Base-by-base conservation (phyloP, 495 filamentous ascomycete species). In the Thozetella sp. region DNA sequence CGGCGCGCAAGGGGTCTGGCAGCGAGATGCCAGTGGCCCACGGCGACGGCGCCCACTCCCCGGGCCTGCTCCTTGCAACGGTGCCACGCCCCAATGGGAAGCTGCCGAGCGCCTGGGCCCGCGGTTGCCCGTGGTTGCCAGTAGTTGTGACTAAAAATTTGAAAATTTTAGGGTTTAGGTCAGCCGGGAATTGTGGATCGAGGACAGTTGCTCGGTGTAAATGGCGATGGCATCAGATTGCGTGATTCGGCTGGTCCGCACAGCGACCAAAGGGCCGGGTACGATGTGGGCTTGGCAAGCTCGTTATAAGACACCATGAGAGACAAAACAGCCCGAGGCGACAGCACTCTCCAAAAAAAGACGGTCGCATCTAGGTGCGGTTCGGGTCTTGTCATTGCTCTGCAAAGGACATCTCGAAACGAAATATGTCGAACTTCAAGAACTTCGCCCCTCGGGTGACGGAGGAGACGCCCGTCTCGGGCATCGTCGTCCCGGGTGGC, bases 371-470 rank as follows among this genome's bases (percentile, higher is more conserved):
- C n/a, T n/a, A n/a, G n/a, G n/a, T n/a, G n/a, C n/a, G n/a, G n/a
- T n/a, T n/a, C n/a, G n/a, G n/a, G n/a, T n/a, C n/a, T n/a, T n/a
- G n/a, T n/a, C n/a, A n/a, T n/a, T n/a, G n/a, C n/a, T n/a, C n/a
- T n/a, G n/a, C n/a, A n/a, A n/a, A n/a, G n/a, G n/a, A n/a, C n/a
- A n/a, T n/a, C n/a, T n/a, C n/a, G n/a, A n/a, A n/a, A n/a, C n/a
- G n/a, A n/a, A n/a, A n/a, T n/a, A 48, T 48, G 43, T 48, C 43
- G 11, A 48, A 48, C 43, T 48, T 48, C n/a, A 48, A 48, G 43
- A 20, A 48, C 20, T 48, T 48, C n/a, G 43, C 43, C 43, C 43
- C 43, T 48, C 43, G 43, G 43, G 43, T 48, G 10, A 48, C 43
- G 11, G 43, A 48, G n/a, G 43, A 48, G 4, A n/a, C 12, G 9